phyloP scores from a whole-genome alignment of 1,284 basidiomycete genomes.

The Wallemia mellicola region DNA sequence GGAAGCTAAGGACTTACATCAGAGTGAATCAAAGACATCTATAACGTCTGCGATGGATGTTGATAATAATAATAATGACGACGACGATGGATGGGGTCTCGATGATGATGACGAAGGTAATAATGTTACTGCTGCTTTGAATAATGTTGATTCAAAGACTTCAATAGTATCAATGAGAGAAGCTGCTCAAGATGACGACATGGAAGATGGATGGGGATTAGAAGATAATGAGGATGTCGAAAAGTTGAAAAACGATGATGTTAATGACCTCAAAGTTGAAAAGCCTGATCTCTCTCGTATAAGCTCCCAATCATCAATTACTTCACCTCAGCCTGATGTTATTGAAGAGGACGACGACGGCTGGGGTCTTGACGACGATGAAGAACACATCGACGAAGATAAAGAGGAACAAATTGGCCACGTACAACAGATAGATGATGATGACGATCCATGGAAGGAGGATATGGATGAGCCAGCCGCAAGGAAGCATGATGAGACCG shows the following conservation, averaged over 20 bases:
- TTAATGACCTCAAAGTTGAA: background rate
- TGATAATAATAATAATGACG: background rate
- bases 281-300: background rate
- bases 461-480: background rate
- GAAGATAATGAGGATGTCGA: background rate
- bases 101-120: background rate
- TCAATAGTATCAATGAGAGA: background rate
- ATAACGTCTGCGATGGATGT: background rate
- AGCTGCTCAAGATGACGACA: background rate
- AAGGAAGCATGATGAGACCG: background rate
- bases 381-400: background rate
- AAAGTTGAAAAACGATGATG: background rate
- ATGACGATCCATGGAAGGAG: background rate
- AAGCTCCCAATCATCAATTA: background rate
- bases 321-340: background rate
- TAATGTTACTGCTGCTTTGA: background rate
- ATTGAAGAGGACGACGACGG: background rate
- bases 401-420: background rate
- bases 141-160: background rate
- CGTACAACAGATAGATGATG: background rate
- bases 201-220: background rate
- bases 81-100: background rate
- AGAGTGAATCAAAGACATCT: background rate
- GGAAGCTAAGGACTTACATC: background rate
- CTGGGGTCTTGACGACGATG: constrained; percentile 1